Conservation (phyloP, 208 protist genomes). For the Herpetomonas tarakana region DNA sequence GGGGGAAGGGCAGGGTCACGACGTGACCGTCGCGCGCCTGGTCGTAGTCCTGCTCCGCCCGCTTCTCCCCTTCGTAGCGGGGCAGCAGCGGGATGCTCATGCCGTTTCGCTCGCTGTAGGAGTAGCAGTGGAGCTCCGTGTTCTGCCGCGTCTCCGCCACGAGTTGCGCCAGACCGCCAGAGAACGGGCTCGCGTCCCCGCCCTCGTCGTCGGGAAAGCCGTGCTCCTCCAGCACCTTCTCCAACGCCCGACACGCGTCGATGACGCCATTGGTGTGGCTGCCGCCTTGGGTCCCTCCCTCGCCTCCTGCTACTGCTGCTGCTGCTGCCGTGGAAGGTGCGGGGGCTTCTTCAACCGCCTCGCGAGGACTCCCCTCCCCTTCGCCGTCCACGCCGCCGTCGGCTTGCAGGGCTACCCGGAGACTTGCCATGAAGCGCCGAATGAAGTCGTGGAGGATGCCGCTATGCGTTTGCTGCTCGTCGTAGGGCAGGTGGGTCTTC, state of each 20-base stretch:
- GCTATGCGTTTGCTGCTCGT: not conserved
- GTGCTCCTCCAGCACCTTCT: conserved; percentile 51
- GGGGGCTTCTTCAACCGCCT: conserved; percentile 4
- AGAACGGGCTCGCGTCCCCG: conserved; percentile 11
- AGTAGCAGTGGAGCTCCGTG: conserved; percentile 57
- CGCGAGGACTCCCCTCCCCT: conserved; percentile 5
- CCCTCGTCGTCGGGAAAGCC: conserved; percentile 70
- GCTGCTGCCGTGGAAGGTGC: not conserved
- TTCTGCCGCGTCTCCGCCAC: conserved; percentile 25
- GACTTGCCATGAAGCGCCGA: conserved; percentile 16
- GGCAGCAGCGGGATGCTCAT: conserved; percentile 36
- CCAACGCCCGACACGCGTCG: conserved; percentile 25
- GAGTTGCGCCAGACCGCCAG: conserved; percentile 22
- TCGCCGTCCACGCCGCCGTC: not conserved
- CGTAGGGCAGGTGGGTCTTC: conserved; percentile 5
- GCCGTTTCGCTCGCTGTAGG: conserved; percentile 57
- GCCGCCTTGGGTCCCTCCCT: not conserved
- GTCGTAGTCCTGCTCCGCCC: conserved; percentile 48
- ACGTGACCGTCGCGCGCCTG: conserved; percentile 49
- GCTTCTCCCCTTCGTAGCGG: conserved; percentile 73
- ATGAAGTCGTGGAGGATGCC: not conserved
- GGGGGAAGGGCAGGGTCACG: conserved; percentile 47
- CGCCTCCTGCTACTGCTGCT: no score
- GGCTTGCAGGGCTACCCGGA: conserved; percentile 6
- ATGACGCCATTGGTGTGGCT: conserved; percentile 8